These are phyloP conservation scores for Fusarium napiforme DNA, from an alignment of 2,329 filamentous ascomycete species.

Conservation along the genomic window DNA sequence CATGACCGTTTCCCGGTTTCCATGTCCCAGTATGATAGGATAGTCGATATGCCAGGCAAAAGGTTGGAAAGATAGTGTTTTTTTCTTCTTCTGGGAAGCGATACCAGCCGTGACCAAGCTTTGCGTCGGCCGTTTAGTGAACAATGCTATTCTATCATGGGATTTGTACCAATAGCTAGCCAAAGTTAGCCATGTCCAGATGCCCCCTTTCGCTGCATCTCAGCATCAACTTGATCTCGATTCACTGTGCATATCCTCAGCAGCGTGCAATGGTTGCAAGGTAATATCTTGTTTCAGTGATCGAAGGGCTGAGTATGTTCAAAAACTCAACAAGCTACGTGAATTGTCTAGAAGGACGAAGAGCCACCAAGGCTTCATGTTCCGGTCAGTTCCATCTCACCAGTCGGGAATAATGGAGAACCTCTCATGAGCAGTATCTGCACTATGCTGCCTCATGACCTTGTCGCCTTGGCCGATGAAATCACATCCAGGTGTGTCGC, in stretches of 20 bases:
- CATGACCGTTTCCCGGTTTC: background rate
- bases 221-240: background rate
- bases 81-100: background rate
- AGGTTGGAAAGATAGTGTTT: background rate
- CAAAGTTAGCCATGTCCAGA: background rate
- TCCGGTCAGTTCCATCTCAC: slow-evolving; percentile 25
- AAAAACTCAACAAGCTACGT: background rate
- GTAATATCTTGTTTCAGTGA: background rate
- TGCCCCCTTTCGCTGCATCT: background rate
- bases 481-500: slow-evolving; percentile 71
- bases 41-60: background rate
- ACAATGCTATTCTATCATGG: background rate
- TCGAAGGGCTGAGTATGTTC: background rate
- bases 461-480: slow-evolving; percentile 74
- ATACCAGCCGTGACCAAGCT: background rate
- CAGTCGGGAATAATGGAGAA: slow-evolving; percentile 54
- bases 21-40: background rate
- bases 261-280: background rate
- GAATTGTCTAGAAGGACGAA: background rate
- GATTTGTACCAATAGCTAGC: background rate
- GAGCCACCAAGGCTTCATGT: background rate
- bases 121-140: background rate
- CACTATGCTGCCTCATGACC: slow-evolving; percentile 67
- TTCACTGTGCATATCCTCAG: background rate
- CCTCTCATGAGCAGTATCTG: slow-evolving; percentile 67